Evolutionary conservation across 306 rosid species (phyloP), one percentile per base, ranked within the genome.

Genomic region (Acacia crassicarpa): DNA sequence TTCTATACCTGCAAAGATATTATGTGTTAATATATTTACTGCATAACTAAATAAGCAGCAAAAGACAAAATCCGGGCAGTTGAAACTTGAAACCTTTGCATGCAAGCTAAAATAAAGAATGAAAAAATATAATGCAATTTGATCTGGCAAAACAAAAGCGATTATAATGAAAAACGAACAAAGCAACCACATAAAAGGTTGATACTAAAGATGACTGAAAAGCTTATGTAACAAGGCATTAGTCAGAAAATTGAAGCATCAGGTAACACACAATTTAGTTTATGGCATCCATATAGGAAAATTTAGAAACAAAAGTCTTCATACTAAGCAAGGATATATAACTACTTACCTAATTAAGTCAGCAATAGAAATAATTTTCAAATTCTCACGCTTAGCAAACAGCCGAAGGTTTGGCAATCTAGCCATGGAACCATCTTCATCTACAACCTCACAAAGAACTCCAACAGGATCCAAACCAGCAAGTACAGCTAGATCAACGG

Each of bases 371-470:
- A 96, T 23, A 81, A 96, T 91, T 85, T 96, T 96, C 89, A 96
- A 91, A 76, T 91, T 93, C 83, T 91, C 92, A 38, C 68, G 84
- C 87, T 78, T 81, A 13, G 93, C 94, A 83, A 95, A 93, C 82
- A 90, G 79, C 30, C 92, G 94, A 88, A 95, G 99, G 85, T 86
- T 91, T 3, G 98, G 97, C 81, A 93, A 81, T 83, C 99, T 91
- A 78, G 99, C 99, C 99, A 95, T 93, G 85, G 99, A 95, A 86
- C 98, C 99, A 43, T 95, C 98, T 68, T 95, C 99, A 86, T 95
- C 99, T 67, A 95, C 99, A 82, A 95, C 85, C 86, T 95, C 98
- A 85, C 97, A 92, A 48, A 95, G 89, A 86, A 95, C 88, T 58
- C 86, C 98, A 13, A 82, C 93, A 2, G 98, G 98, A 3, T 91